These are phyloP conservation scores for Arthromyces matolae DNA, from an alignment of 768 basidiomycete species.

Conservation along the genomic window DNA sequence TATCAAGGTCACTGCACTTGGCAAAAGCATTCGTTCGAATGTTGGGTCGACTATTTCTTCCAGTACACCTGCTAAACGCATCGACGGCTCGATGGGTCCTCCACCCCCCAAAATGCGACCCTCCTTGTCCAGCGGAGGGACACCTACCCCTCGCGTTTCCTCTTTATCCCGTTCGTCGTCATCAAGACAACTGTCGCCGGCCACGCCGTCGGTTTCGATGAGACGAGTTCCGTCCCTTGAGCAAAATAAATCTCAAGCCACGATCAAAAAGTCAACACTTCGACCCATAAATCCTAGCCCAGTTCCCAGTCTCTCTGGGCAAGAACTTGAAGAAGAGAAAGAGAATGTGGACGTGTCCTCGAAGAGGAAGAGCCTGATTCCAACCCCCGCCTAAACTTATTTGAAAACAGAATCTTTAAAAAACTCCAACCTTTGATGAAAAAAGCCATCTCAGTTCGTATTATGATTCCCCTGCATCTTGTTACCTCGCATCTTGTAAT, in stretches of 20 bases:
- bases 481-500: too few species aligned
- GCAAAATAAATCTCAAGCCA: conserved; percentile 27
- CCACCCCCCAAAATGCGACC: conserved; percentile 37
- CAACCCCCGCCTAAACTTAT: too few species aligned
- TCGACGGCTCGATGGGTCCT: conserved; percentile 51
- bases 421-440: too few species aligned
- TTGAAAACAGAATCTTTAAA: conserved; percentile 7
- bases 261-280: conserved; percentile 27
- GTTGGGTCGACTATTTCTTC: conserved; percentile 18
- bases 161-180: conserved; percentile 36
- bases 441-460: too few species aligned
- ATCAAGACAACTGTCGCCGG: conserved; percentile 25
- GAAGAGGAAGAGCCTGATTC: conserved; percentile 30
- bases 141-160: conserved; percentile 31
- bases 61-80: conserved; percentile 22
- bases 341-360: conserved; percentile 45
- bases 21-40: conserved; percentile 50
- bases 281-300: conserved; percentile 33
- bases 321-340: conserved; percentile 60
- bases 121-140: conserved; percentile 31
- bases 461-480: too few species aligned
- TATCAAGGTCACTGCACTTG: conserved; percentile 38
- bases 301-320: conserved; percentile 37
- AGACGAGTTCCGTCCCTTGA: conserved; percentile 32
- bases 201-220: conserved; percentile 27